Base-by-base conservation (phyloP, 2,329 filamentous ascomycete genomes). In the Fusarium sp. region DNA sequence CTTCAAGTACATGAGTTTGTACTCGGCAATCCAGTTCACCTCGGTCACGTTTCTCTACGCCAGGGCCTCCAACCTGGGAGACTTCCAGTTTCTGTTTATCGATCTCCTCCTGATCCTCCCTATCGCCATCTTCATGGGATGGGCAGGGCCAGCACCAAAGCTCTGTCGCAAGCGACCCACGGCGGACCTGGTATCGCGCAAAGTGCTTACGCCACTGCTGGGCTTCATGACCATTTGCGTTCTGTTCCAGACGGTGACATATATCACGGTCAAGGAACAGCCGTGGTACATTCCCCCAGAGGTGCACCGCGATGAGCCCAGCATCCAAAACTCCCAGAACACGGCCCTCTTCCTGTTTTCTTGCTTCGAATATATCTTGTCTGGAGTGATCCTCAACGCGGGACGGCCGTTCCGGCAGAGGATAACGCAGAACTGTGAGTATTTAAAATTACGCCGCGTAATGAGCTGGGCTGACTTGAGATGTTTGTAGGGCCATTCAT, bases 1-100 rank as follows among this genome's bases (percentile, higher is more conserved):
- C 86, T 99, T 99, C 89, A 99, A 98, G 86, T 99, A 97, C 84
- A 99, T 99, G 97, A 97, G 94, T 78, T 85, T 99, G 74, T 99
- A 99, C 86, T 98, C 95, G 3, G 96, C 97, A n/a, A 99, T 99
- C 75, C 97, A 99, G 82, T 99, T 99, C 86, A 97, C 95, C 9
- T 95, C 94, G 1, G 97, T 99, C 79, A 97, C 94, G 88, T 98
- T 99, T 81, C 88, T 99, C 18, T 99, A 99, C 82, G 94, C 95
- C 8, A 95, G 92, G 9, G 97, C 94, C 13, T 97, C 94, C 10
- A 99, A 99, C 80, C 87, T 99, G 7, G 97, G 97, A 59, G 97
- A 99, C 82, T 98, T 99, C 80, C 97, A 98, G 83, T 99, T 98
- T 81, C 88, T 99, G 5, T 98, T 96, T 83, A 98, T 99, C 79